Evolutionary conservation across 2,329 filamentous ascomycete genomes (phyloP).

Genomic region (Cercospora sp.): DNA sequence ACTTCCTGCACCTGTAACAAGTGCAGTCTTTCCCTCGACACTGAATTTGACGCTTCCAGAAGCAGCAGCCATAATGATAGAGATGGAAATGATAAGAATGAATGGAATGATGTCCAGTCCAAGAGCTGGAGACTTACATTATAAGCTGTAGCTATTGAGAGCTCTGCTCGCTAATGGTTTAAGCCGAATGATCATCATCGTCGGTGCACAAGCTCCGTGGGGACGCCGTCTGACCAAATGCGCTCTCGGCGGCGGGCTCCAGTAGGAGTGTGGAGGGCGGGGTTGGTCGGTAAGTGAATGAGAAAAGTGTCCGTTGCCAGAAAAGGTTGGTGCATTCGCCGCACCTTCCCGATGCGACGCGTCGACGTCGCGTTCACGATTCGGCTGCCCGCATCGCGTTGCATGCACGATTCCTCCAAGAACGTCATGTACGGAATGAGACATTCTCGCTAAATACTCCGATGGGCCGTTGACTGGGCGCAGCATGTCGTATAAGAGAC

Average conservation of each 20-base stretch:
- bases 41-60: conserved; percentile 37
- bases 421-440: neutral
- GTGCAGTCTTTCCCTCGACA: conserved; percentile 49
- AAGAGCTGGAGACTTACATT: neutral
- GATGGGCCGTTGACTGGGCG: neutral
- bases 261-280: neutral
- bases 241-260: neutral
- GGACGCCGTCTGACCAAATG: neutral
- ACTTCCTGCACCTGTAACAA: conserved; percentile 51
- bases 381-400: neutral
- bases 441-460: neutral
- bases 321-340: neutral
- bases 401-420: neutral
- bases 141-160: neutral
- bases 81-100: neutral
- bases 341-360: conserved; percentile 1
- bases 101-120: neutral
- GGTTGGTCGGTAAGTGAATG: conserved; percentile 1
- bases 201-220: neutral
- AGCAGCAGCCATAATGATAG: conserved; percentile 25
- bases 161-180: neutral
- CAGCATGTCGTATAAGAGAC: neutral
- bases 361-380: conserved; percentile 3
- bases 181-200: neutral
- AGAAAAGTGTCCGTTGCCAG: neutral